Conservation (phyloP, 1,139 yeast species). For the Yamadazyma jaroonii region DNA sequence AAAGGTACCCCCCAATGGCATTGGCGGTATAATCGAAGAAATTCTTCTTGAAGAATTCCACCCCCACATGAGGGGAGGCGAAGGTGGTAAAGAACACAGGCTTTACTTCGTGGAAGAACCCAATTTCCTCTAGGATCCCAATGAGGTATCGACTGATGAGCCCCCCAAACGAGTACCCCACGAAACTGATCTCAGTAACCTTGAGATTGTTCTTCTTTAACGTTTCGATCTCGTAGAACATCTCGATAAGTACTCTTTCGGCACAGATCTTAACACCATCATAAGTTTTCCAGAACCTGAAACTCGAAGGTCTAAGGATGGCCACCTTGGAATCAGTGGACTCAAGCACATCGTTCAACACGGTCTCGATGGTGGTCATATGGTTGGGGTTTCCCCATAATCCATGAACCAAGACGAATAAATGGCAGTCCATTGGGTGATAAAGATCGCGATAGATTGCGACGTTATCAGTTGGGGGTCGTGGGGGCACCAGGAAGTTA, state of each 20-base stretch:
- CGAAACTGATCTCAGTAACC: conserved; percentile 39
- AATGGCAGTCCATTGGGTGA: conserved; percentile 39
- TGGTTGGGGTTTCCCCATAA: conserved; percentile 85
- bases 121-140: conserved; percentile 57
- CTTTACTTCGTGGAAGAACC: conserved; percentile 54
- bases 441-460: no score
- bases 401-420: conserved; percentile 83
- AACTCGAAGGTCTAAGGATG: conserved; percentile 65
- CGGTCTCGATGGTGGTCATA: conserved; percentile 56
- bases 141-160: conserved; percentile 59
- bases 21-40: conserved; percentile 50
- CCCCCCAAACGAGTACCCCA: conserved; percentile 46
- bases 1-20: conserved; percentile 54
- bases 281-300: conserved; percentile 73
- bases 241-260: conserved; percentile 61
- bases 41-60: conserved; percentile 45
- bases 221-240: conserved; percentile 54
- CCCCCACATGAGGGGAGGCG: conserved; percentile 91
- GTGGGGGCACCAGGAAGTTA: no score
- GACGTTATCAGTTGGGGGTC: no score
- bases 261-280: conserved; percentile 82
- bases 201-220: conserved; percentile 37
- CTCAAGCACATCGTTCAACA: conserved; percentile 46
- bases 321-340: conserved; percentile 41
- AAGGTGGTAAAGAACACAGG: conserved; percentile 75